A percentile compares a stretch with the other conserved stretches of the same genome.
These are phyloP conservation scores for Hypoxylon perforatum DNA, from an alignment of 495 filamentous ascomycete species.

Conservation along the genomic window DNA sequence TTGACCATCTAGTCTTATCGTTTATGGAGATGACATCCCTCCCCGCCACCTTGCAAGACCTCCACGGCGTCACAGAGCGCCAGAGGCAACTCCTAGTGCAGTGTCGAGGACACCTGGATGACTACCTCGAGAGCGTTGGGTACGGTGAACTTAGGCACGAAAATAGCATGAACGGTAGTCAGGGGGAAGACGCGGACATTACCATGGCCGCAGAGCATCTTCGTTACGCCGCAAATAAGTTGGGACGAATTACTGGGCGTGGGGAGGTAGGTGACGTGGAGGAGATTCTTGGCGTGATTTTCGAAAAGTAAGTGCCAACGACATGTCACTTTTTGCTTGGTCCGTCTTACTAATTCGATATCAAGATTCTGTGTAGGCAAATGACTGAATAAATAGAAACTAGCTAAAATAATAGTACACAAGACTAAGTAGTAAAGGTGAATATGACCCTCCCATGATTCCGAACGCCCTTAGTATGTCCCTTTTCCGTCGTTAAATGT, in stretches of 20 bases:
- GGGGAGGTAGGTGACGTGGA: conserved; percentile 93
- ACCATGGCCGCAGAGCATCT: conserved; percentile 93
- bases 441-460: conserved; percentile 28
- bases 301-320: conserved; percentile 80
- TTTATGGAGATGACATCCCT: conserved; percentile 80
- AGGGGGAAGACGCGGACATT: conserved; percentile 68
- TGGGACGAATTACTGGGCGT: conserved; percentile 87
- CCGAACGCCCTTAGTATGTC: conserved; percentile 13
- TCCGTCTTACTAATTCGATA: conserved; percentile 25
- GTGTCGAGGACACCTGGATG: conserved; percentile 74
- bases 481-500: conserved; percentile 18
- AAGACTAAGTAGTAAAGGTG: conserved; percentile 11
- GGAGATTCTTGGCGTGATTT: conserved; percentile 95
- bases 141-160: conserved; percentile 42
- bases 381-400: conserved; percentile 38
- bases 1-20: conserved; percentile 70
- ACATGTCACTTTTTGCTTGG: background rate
- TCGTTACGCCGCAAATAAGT: conserved; percentile 79
- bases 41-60: conserved; percentile 73
- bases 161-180: conserved; percentile 48
- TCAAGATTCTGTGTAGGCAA: conserved; percentile 56
- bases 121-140: conserved; percentile 68
- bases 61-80: conserved; percentile 88
- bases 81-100: conserved; percentile 82
- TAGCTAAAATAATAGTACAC: conserved; percentile 18